These are phyloP conservation scores for Xylaria longipes DNA, from an alignment of 495 filamentous ascomycete genomes.

Conservation along the genomic window DNA sequence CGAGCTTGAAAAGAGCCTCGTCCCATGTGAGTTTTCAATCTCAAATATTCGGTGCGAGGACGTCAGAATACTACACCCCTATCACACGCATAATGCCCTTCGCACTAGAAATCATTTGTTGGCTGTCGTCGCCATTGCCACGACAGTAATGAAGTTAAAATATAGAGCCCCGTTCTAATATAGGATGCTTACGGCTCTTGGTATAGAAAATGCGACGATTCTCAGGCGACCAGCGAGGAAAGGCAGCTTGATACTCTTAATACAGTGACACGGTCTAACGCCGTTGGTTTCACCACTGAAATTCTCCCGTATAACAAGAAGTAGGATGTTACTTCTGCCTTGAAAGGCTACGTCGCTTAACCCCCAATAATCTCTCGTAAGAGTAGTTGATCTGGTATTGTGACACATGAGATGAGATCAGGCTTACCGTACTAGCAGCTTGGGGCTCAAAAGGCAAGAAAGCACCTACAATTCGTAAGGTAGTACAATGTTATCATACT, in stretches of 20 bases:
- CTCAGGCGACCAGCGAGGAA: background rate
- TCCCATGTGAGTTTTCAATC: background rate
- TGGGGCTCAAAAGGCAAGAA: background rate
- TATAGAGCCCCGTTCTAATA: background rate
- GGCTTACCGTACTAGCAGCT: background rate
- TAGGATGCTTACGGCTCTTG: background rate
- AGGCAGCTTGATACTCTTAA: background rate
- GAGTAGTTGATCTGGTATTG: background rate
- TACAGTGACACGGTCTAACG: background rate
- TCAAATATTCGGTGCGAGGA: background rate
- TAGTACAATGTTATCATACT: background rate
- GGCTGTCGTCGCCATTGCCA: background rate
- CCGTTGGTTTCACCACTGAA: background rate
- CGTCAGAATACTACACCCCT: conserved; percentile 1
- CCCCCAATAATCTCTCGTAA: background rate
- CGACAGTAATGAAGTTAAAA: too few species aligned
- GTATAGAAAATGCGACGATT: background rate
- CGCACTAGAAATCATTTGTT: background rate
- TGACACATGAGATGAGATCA: background rate
- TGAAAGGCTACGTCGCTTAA: background rate
- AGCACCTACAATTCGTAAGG: background rate
- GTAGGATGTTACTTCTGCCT: background rate
- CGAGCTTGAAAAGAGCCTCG: background rate
- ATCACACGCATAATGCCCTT: background rate
- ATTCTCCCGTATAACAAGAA: background rate